phyloP scores from a whole-genome alignment of 331 rosid genomes.

The Stylosanthes scabra region DNA sequence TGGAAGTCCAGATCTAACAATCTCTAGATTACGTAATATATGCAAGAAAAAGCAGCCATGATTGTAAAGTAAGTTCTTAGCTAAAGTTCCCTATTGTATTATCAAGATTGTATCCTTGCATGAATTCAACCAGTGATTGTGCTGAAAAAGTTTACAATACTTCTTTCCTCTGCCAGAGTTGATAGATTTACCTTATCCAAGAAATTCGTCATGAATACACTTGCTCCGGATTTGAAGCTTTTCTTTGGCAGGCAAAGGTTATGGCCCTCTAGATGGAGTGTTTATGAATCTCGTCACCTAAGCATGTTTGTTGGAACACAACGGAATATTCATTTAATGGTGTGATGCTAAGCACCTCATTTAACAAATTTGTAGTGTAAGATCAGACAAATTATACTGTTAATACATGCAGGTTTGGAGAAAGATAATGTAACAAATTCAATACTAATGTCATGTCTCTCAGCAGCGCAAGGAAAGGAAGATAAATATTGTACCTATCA shows the following conservation, averaged over 20 bases:
- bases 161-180: constrained; percentile 22
- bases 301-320: constrained; percentile 30
- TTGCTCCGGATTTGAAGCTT: constrained; percentile 35
- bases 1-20: constrained; percentile 63
- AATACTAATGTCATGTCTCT: constrained; percentile 1
- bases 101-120: background rate
- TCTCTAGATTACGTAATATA: constrained; percentile 51
- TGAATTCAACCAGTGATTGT: constrained; percentile 10
- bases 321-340: constrained; percentile 9
- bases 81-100: constrained; percentile 11
- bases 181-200: constrained; percentile 7
- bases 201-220: constrained; percentile 28
- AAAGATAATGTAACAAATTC: constrained; percentile 2
- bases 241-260: constrained; percentile 25
- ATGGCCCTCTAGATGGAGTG: constrained; percentile 19
- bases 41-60: constrained; percentile 33
- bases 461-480: constrained; percentile 8
- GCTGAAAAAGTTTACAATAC: constrained; percentile 2
- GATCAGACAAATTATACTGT: constrained; percentile 1
- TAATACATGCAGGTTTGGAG: background rate
- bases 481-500: constrained; percentile 26
- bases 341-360: constrained; percentile 20
- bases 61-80: constrained; percentile 33
- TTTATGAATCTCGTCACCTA: constrained; percentile 12
- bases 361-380: background rate